Evolutionary conservation across 1,284 basidiomycete genomes (phyloP).

Genomic region (Sphagnurus paluster): DNA sequence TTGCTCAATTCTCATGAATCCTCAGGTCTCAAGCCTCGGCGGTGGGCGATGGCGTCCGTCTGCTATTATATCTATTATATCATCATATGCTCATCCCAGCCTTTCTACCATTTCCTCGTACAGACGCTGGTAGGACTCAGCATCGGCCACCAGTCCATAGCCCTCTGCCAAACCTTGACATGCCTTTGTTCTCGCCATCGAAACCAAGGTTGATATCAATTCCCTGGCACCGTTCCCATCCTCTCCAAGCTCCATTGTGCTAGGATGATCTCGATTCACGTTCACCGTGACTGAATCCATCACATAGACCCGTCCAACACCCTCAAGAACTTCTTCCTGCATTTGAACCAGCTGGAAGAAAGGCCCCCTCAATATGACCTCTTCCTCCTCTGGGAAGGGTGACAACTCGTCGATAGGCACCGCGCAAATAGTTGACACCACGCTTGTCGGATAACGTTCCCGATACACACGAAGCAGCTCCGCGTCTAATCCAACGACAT

Average conservation of each 20-base stretch:
- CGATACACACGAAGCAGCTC: conserved; percentile 12
- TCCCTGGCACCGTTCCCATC: conserved; percentile 5
- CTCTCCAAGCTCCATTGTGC: conserved; percentile 14
- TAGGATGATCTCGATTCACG: conserved; percentile 15
- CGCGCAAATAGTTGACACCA: conserved; percentile 16
- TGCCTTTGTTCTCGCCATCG: conserved; percentile 14
- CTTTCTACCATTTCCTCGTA: conserved; percentile 5
- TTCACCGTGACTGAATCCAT: conserved; percentile 17
- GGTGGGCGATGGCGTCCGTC: no score
- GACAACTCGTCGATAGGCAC: conserved; percentile 14
- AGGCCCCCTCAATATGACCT: conserved; percentile 16
- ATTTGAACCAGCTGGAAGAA: conserved; percentile 18
- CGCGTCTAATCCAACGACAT: conserved; percentile 10
- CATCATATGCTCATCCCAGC: no score
- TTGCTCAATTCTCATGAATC: not conserved
- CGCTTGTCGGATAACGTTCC: conserved; percentile 9
- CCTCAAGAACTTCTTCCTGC: conserved; percentile 9
- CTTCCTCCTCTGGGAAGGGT: conserved; percentile 13
- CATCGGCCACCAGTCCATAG: conserved; percentile 9
- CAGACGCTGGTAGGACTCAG: conserved; percentile 7
- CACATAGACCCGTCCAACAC: conserved; percentile 5
- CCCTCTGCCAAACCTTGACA: conserved; percentile 16
- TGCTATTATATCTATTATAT: no score
- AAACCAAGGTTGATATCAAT: conserved; percentile 13
- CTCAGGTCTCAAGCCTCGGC: no score